A percentile compares a stretch with the other conserved stretches of the same genome.
These are phyloP conservation scores for Penicillium olsonii DNA, from an alignment of 2,329 filamentous ascomycete genomes.

Conservation along the genomic window DNA sequence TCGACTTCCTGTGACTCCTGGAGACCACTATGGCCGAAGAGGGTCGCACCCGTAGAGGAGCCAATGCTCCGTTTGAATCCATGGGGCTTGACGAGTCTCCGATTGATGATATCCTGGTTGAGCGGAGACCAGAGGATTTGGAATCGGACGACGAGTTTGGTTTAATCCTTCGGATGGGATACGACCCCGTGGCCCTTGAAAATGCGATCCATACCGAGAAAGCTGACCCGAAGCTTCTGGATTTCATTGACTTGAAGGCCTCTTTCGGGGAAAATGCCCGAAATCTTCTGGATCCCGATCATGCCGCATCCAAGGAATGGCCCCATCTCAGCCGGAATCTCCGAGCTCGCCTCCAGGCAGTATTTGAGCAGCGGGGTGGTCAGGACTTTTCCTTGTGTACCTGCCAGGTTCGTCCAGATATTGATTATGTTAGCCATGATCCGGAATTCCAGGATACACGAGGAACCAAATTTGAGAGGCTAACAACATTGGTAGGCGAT, in stretches of 20 bases:
- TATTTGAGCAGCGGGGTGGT: conserved; percentile 4
- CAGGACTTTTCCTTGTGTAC: conserved; percentile 15
- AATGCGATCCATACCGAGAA: no score
- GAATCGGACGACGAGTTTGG: no score
- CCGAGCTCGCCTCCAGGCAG: conserved; percentile 7
- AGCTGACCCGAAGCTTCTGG: not conserved
- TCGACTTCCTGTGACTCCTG: no score
- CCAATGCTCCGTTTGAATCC: no score
- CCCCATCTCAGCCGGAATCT: conserved; percentile 16
- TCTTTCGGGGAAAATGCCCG: conserved; percentile 2
- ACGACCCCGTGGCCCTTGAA: no score
- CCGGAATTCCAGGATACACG: not conserved
- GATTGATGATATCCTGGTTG: no score
- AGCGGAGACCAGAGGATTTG: no score
- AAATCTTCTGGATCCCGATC: conserved; percentile 13
- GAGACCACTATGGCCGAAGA: no score
- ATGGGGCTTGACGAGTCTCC: no score
- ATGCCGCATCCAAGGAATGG: conserved; percentile 4
- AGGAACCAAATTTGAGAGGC: not conserved
- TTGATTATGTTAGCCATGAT: not conserved
- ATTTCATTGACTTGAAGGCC: not conserved
- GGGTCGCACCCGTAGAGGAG: no score
- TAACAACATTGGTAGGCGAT: not conserved
- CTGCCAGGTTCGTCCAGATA: not conserved
- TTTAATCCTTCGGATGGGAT: no score